A percentile compares a stretch with the other conserved stretches of the same genome.
phyloP scores from a whole-genome alignment of 768 basidiomycete species.

The Phlebiopsis gigantea region DNA sequence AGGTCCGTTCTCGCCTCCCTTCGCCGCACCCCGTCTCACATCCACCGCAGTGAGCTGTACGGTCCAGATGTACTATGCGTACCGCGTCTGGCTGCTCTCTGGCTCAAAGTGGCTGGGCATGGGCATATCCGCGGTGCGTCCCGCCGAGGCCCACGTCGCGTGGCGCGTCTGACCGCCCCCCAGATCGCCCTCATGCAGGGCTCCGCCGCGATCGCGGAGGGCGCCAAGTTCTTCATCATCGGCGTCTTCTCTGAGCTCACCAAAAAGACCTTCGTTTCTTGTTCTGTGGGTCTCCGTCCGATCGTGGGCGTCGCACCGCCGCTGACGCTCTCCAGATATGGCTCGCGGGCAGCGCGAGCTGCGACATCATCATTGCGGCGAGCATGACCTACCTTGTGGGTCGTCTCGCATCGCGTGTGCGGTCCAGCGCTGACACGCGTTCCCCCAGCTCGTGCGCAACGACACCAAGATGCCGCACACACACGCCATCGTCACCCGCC shows the following conservation, averaged over 20 bases:
- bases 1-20: not conserved
- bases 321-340: conserved; percentile 16
- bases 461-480: not conserved
- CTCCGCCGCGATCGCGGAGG: not conserved
- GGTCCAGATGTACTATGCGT: conserved; percentile 8
- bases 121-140: conserved; percentile 1
- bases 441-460: not conserved
- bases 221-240: not conserved
- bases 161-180: not conserved
- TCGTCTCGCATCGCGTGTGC: not conserved
- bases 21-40: not conserved
- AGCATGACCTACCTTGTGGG: conserved; percentile 20
- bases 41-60: not conserved
- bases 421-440: not conserved
- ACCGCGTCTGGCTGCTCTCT: not conserved
- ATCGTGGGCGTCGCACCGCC: not conserved
- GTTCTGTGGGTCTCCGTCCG: not conserved
- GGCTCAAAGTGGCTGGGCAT: not conserved
- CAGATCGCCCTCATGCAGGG: conserved; percentile 3
- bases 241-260: not conserved
- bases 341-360: conserved; percentile 17
- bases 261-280: not conserved
- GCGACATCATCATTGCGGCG: conserved; percentile 25
- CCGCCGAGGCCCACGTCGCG: not conserved
- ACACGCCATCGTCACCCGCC: not conserved